A percentile compares a stretch with the other conserved stretches of the same genome.
These are phyloP conservation scores for Wickerhamomyces chaumierensis DNA, from an alignment of 805 yeast genomes.

Conservation along the genomic window DNA sequence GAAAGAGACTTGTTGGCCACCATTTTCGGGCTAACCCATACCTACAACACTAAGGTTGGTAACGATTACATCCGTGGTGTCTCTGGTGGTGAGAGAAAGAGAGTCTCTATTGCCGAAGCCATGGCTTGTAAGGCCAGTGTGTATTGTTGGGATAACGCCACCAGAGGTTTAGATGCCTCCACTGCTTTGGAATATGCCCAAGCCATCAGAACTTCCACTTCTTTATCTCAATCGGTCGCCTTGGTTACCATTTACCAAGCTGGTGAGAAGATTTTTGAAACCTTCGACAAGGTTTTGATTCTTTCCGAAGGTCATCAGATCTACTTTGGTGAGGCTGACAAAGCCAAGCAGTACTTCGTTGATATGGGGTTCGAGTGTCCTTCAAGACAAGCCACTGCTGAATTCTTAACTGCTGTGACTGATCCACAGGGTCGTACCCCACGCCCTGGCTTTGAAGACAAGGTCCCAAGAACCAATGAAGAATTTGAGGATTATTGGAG, in stretches of 20 bases:
- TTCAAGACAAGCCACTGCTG: slow-evolving; percentile 58
- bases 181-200: slow-evolving; percentile 69
- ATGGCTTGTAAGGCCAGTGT: slow-evolving; percentile 51
- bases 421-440: slow-evolving; percentile 51
- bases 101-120: slow-evolving; percentile 78
- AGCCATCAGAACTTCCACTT: slow-evolving; percentile 54
- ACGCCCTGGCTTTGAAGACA: slow-evolving; percentile 33
- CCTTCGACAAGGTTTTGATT: slow-evolving; percentile 52
- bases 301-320: slow-evolving; percentile 52
- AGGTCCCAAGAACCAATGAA: slow-evolving; percentile 49
- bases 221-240: slow-evolving; percentile 40
- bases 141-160: slow-evolving; percentile 73
- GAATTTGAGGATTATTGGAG: slow-evolving; percentile 56
- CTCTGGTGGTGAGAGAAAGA: slow-evolving; percentile 79
- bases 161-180: slow-evolving; percentile 78
- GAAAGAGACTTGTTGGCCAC: slow-evolving; percentile 39
- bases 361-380: slow-evolving; percentile 58
- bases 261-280: slow-evolving; percentile 51
- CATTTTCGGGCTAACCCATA: slow-evolving; percentile 49
- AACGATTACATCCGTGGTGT: slow-evolving; percentile 58
- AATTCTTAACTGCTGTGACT: slow-evolving; percentile 58
- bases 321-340: slow-evolving; percentile 46
- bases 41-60: slow-evolving; percentile 50
- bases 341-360: slow-evolving; percentile 47
- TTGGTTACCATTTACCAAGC: slow-evolving; percentile 65